Evolutionary conservation across 352 stramenopile genomes (phyloP), one percentile per base, ranked within the genome.

Genomic region (Phytophthora foliorum): DNA sequence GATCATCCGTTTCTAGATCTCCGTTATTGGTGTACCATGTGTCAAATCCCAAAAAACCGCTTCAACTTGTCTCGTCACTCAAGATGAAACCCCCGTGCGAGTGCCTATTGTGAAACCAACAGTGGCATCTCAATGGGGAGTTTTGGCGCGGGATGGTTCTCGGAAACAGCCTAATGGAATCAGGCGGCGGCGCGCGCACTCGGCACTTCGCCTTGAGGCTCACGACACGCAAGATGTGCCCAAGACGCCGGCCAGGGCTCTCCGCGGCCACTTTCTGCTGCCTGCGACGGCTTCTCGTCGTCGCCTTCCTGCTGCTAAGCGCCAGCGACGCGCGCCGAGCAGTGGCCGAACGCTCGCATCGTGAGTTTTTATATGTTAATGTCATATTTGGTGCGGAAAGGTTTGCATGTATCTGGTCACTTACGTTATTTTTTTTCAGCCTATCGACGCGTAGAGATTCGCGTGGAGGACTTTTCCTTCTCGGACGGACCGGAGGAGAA

Each of bases 391-490:
- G 29, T 34, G 29, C 29, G 29, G 29, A 34, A 34, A 34, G 29
- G 29, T 34, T 14, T 34, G 29, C 29, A 34, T 11, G 9, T 19
- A 51, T 60, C 24, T 21, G 22, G 52, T 52, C 4, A 45, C 34
- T 49, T 50, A 50, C 17, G 38, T 22, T 44, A 41, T 55, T 39
- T 42, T 64, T 6, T 25, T 51, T 4, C 34, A 80, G 75, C 75
- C 16, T 69, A 72, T 49, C 51, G 59, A 27, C 62, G 75, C 29
- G 70, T 89, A 27, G 80, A 91, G 69, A 89, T 93, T 58, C 75
- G 66, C n/a, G 80, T 88, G 13, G 79, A 90, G 44, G 81, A 90
- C 55, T 93, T 80, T 32, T 88, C 77, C 10, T 93, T 90, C 62
- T 82, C 82, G 27, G 84, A 90, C 11, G 78, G 82, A 58, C 62